These are phyloP conservation scores for Apiotrichum veenhuisii DNA, from an alignment of 1,284 basidiomycete species.

Conservation along the genomic window DNA sequence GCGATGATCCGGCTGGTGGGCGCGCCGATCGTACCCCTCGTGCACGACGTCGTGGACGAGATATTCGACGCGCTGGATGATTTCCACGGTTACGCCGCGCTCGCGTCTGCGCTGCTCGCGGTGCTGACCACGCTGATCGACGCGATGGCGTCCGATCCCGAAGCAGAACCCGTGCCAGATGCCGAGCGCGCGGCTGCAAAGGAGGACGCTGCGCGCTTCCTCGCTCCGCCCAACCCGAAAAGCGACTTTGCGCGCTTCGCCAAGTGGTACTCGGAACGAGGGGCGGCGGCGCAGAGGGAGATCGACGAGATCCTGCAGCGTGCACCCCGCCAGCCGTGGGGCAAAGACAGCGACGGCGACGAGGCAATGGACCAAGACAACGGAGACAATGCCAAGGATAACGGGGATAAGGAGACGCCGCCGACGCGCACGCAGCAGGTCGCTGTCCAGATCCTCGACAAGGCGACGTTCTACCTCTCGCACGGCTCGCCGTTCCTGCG, in stretches of 20 bases:
- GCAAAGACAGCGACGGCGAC: not conserved
- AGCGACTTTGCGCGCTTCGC: conserved; percentile 54
- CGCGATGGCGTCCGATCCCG: conserved; percentile 66
- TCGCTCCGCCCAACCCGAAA: conserved; percentile 36
- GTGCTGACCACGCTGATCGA: conserved; percentile 82
- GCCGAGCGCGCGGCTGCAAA: conserved; percentile 26
- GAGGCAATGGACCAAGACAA: conserved; percentile 20
- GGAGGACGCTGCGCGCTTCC: conserved; percentile 45
- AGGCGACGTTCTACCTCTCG: conserved; percentile 83
- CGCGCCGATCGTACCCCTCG: conserved; percentile 73
- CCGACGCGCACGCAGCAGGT: conserved; percentile 67
- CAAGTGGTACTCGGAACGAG: conserved; percentile 61
- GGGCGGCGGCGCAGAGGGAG: conserved; percentile 40
- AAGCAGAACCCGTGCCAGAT: conserved; percentile 48
- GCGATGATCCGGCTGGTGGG: conserved; percentile 81
- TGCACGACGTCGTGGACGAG: conserved; percentile 87
- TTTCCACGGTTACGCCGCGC: conserved; percentile 75
- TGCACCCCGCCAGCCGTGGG: conserved; percentile 55
- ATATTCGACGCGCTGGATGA: conserved; percentile 91
- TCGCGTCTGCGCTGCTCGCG: conserved; percentile 52
- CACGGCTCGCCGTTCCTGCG: conserved; percentile 79
- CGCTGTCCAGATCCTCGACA: conserved; percentile 74
- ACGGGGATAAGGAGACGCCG: conserved; percentile 51
- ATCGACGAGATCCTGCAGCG: conserved; percentile 58
- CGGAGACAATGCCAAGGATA: conserved; percentile 46